Evolutionary conservation across 495 filamentous ascomycete species (phyloP).

Genomic region (Lasiosphaeria hispida): DNA sequence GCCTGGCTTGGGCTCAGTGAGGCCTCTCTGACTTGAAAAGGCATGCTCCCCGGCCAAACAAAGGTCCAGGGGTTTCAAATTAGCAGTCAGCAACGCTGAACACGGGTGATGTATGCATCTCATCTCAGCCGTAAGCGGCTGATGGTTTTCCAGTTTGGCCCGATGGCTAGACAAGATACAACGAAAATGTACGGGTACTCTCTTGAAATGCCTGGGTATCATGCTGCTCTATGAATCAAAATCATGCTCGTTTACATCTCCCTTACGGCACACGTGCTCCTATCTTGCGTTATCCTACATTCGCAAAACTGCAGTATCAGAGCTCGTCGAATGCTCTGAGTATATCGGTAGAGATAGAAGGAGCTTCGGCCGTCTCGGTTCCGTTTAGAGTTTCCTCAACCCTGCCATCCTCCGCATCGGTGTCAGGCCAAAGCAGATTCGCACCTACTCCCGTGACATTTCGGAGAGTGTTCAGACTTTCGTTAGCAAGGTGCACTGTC

Average conservation of each 20-base stretch:
- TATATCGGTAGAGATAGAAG: conserved; percentile 19
- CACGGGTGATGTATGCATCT: too few relatives aligned
- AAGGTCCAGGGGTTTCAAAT: too few relatives aligned
- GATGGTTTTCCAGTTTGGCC: too few relatives aligned
- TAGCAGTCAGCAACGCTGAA: too few relatives aligned
- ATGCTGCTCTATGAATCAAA: neutral
- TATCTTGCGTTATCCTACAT: neutral
- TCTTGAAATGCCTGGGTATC: neutral
- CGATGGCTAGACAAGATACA: too few relatives aligned
- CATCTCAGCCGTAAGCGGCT: too few relatives aligned
- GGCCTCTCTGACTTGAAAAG: too few relatives aligned
- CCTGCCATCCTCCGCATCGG: neutral
- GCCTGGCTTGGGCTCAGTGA: too few relatives aligned
- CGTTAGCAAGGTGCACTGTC: conserved; percentile 14
- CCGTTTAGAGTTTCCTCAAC: neutral
- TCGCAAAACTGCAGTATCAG: conserved; percentile 15
- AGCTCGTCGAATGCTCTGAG: conserved; percentile 46
- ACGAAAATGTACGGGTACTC: too few relatives aligned
- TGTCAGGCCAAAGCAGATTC: conserved; percentile 7
- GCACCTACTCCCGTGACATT: conserved; percentile 2
- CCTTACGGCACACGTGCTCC: neutral
- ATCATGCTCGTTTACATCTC: neutral
- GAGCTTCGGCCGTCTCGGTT: neutral
- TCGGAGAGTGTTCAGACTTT: conserved; percentile 11
- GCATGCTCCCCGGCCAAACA: too few relatives aligned